Conservation (phyloP, 1,284 basidiomycete species). For the Boletus smithii region DNA sequence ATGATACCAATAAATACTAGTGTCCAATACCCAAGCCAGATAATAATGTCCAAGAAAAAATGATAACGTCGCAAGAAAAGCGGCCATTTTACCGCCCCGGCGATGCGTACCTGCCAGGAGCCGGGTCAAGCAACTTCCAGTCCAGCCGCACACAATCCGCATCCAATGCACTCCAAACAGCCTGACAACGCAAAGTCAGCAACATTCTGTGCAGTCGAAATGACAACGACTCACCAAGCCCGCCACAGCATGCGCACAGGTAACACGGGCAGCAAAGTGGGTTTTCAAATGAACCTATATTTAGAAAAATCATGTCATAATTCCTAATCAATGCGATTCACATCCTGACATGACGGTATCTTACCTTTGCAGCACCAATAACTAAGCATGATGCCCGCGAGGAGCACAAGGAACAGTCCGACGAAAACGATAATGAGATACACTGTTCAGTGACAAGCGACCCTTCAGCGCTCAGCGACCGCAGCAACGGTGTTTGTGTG, state of each 20-base stretch:
- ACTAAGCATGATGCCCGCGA: slow-evolving; percentile 51
- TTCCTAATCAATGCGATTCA: slow-evolving; percentile 2
- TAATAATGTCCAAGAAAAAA: slow-evolving; percentile 4
- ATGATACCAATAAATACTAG: neutral
- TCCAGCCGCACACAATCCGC: slow-evolving; percentile 52
- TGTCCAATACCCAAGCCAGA: neutral
- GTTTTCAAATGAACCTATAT: slow-evolving; percentile 51
- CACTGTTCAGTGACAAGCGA: slow-evolving; percentile 27
- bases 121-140: slow-evolving; percentile 31
- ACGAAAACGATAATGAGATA: slow-evolving; percentile 59
- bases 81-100: neutral
- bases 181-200: slow-evolving; percentile 32
- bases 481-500: neutral
- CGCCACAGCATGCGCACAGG: slow-evolving; percentile 62
- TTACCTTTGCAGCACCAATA: slow-evolving; percentile 58
- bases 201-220: neutral
- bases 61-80: neutral
- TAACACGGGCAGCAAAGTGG: slow-evolving; percentile 63
- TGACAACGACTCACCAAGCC: slow-evolving; percentile 45
- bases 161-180: slow-evolving; percentile 54
- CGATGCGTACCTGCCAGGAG: neutral
- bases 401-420: slow-evolving; percentile 48
- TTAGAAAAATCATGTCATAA: slow-evolving; percentile 1
- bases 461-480: neutral
- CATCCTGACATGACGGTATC: slow-evolving; percentile 5